Percentiles rank a stretch among this genome's conserved stretches.
These are phyloP conservation scores for Penicillium sp. DNA, from an alignment of 2,329 filamentous ascomycete genomes.

Conservation along the genomic window DNA sequence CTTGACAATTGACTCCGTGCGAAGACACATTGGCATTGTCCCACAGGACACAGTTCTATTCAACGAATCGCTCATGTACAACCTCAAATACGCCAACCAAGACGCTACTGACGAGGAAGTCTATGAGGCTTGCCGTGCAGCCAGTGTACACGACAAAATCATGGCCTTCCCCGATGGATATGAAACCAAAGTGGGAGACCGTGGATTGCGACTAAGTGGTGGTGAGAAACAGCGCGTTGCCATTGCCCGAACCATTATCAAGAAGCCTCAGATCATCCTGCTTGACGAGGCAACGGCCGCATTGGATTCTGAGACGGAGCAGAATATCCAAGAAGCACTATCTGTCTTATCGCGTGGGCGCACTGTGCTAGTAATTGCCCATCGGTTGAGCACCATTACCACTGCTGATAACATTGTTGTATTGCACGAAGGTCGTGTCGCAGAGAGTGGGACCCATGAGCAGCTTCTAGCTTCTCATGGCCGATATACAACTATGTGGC, in stretches of 20 bases:
- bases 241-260: conserved; percentile 84
- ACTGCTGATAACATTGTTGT: conserved; percentile 4
- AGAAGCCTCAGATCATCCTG: conserved; percentile 83
- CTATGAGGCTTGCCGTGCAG: conserved; percentile 54
- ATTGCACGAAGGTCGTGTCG: conserved; percentile 1
- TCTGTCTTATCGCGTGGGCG: background rate
- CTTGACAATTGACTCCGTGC: conserved; percentile 77
- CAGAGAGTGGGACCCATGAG: background rate
- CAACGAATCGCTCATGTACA: conserved; percentile 83
- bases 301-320: conserved; percentile 82
- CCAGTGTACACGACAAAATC: conserved; percentile 87
- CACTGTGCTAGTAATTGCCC: conserved; percentile 1
- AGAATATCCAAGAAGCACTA: conserved; percentile 66
- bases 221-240: conserved; percentile 60
- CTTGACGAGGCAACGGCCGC: conserved; percentile 87
- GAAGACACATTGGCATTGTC: conserved; percentile 79
- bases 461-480: background rate
- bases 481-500: conserved; percentile 3
- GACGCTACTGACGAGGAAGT: conserved; percentile 48
- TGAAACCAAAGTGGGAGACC: conserved; percentile 80
- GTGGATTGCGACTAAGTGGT: conserved; percentile 51
- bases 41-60: conserved; percentile 84
- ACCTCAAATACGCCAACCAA: conserved; percentile 77
- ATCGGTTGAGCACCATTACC: conserved; percentile 1
- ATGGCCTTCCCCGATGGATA: conserved; percentile 81